These are phyloP conservation scores for Metarhizium album DNA, from an alignment of 2,329 filamentous ascomycete species.

Conservation along the genomic window DNA sequence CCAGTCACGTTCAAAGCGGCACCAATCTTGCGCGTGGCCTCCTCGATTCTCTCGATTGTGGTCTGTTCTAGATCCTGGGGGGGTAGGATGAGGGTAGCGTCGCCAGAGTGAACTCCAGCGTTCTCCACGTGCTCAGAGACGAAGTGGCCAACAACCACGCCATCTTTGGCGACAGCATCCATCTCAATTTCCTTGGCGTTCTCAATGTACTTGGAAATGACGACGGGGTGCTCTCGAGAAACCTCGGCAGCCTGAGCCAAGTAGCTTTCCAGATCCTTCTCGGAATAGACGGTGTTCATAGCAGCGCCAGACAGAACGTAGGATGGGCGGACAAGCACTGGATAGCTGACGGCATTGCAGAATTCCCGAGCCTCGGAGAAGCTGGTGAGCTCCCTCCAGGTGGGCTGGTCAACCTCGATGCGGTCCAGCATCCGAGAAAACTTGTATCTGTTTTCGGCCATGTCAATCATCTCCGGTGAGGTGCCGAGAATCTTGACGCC, in stretches of 20 bases:
- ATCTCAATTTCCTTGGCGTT: conserved; percentile 99
- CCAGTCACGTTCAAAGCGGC: conserved; percentile 90
- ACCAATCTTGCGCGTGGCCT: conserved; percentile 91
- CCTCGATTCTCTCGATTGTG: conserved; percentile 83
- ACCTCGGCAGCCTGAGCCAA: conserved; percentile 86
- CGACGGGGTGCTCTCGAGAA: conserved; percentile 88
- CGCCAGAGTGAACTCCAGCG: conserved; percentile 94
- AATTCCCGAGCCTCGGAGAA: conserved; percentile 83
- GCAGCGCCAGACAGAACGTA: conserved; percentile 95
- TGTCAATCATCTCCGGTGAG: conserved; percentile 98
- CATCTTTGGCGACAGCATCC: conserved; percentile 90
- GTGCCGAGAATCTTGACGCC: conserved; percentile 92
- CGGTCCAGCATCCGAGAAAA: conserved; percentile 96
- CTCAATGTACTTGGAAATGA: conserved; percentile 99
- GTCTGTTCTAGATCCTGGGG: conserved; percentile 86
- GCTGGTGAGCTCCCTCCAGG: conserved; percentile 96
- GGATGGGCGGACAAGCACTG: conserved; percentile 87
- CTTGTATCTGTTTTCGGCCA: conserved; percentile 94
- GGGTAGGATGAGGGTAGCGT: conserved; percentile 88
- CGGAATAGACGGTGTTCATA: conserved; percentile 98
- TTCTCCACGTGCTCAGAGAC: conserved; percentile 99
- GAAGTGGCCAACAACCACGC: conserved; percentile 86
- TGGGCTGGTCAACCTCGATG: conserved; percentile 90
- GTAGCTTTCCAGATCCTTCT: conserved; percentile 82
- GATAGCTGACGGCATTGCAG: conserved; percentile 81